Percentiles rank a stretch among this genome's conserved stretches.
phyloP scores from a whole-genome alignment of 345 rosid genomes.

The Rhodomyrtus tomentosa region DNA sequence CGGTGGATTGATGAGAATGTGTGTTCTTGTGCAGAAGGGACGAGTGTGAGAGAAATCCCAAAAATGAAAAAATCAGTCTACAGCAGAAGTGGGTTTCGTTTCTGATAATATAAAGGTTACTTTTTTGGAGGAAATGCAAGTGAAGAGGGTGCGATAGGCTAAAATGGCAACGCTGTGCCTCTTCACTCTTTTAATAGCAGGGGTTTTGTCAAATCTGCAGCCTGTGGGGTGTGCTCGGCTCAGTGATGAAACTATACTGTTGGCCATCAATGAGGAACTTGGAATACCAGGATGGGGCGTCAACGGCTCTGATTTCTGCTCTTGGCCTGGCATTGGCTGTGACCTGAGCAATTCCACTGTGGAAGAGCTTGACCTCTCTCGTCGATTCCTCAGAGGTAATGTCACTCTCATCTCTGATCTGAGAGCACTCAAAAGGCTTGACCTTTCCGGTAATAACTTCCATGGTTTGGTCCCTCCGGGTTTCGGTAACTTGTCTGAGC shows the following conservation, averaged over 20 bases:
- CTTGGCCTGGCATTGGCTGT: constrained; percentile 68
- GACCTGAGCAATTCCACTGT: constrained; percentile 52
- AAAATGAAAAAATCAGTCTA: not conserved
- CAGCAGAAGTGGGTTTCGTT: not conserved
- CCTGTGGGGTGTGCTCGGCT: constrained; percentile 28
- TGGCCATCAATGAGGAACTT: constrained; percentile 62
- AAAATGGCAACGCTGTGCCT: not conserved
- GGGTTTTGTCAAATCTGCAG: constrained; percentile 39
- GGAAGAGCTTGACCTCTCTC: constrained; percentile 66
- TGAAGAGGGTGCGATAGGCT: not conserved
- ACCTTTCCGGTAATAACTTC: constrained; percentile 54
- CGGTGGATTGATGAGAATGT: not conserved
- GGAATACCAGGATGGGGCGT: constrained; percentile 71
- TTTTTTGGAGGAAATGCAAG: not conserved
- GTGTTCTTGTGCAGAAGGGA: not conserved
- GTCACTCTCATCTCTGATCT: constrained; percentile 57
- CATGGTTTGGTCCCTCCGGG: constrained; percentile 58
- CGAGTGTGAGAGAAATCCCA: not conserved
- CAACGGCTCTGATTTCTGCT: constrained; percentile 59
- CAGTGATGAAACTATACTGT: constrained; percentile 43
- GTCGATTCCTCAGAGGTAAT: constrained; percentile 75
- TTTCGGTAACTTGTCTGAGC: constrained; percentile 50
- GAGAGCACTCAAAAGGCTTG: constrained; percentile 53
- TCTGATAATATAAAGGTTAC: not conserved
- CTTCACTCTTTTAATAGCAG: not conserved